phyloP scores from a whole-genome alignment of 208 protist genomes.

The Acanthamoeba lenticulata region DNA sequence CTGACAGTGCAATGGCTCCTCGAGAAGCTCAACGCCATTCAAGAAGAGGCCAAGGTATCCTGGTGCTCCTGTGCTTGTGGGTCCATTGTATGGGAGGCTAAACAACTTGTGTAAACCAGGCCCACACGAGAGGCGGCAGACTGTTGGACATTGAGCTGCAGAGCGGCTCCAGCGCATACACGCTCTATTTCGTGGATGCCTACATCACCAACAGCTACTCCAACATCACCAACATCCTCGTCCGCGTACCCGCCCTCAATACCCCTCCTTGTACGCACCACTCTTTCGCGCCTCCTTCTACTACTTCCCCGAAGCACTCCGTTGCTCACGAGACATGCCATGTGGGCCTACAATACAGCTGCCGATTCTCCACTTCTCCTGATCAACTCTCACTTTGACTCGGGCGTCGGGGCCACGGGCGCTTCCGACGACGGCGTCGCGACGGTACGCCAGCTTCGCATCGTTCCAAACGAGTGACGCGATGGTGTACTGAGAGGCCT shows the following conservation, averaged over 20 bases:
- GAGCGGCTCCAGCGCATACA: neutral
- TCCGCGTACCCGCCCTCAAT: slow-evolving; percentile 6
- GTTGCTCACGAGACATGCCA: neutral
- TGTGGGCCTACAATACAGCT: neutral
- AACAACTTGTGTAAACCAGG: neutral
- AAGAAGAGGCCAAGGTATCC: slow-evolving; percentile 1
- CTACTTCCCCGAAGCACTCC: neutral
- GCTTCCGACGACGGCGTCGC: slow-evolving; percentile 64
- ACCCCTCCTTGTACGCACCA: neutral
- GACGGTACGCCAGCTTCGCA: neutral
- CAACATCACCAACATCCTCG: slow-evolving; percentile 58
- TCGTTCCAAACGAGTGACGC: no score
- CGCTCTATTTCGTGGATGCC: slow-evolving; percentile 23
- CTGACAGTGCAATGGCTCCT: slow-evolving; percentile 26
- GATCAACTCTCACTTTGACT: slow-evolving; percentile 66
- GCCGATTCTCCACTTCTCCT: neutral
- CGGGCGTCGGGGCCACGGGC: neutral
- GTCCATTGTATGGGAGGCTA: no score
- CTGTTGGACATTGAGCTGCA: slow-evolving; percentile 39
- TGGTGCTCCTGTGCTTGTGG: neutral
- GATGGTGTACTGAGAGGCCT: neutral
- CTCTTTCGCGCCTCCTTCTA: neutral
- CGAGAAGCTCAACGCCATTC: slow-evolving; percentile 18
- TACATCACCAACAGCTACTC: slow-evolving; percentile 62
- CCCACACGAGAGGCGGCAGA: neutral